phyloP scores from a whole-genome alignment of 768 basidiomycete genomes.

The Tulasnella sp. region DNA sequence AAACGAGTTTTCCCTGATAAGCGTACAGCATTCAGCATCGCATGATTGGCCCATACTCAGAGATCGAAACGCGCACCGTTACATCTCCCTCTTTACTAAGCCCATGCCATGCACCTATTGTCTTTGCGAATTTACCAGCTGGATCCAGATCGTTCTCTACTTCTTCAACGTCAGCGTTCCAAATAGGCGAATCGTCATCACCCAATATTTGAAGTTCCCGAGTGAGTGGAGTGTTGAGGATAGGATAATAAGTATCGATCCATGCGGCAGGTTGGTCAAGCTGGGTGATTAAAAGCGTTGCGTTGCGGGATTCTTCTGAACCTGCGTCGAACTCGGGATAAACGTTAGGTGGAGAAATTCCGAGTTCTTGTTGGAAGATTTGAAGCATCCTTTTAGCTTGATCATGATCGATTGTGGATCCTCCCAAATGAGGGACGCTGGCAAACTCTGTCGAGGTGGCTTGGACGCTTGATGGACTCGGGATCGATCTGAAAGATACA shows the following conservation, averaged over 20 bases:
- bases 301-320: conserved; percentile 46
- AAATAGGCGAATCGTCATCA: conserved; percentile 38
- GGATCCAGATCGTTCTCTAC: conserved; percentile 61
- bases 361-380: conserved; percentile 54
- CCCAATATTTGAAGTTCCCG: conserved; percentile 54
- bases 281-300: conserved; percentile 41
- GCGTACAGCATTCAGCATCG: conserved; percentile 1
- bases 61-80: conserved; percentile 22
- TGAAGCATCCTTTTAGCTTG: conserved; percentile 55
- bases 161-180: conserved; percentile 65
- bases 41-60: background rate
- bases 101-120: conserved; percentile 78
- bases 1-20: conserved; percentile 45
- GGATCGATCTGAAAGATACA: conserved; percentile 34
- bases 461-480: conserved; percentile 44
- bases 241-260: conserved; percentile 81
- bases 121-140: conserved; percentile 49
- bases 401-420: conserved; percentile 43
- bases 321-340: conserved; percentile 63
- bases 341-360: conserved; percentile 24
- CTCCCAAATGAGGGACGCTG: conserved; percentile 60
- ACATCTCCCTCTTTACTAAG: conserved; percentile 65
- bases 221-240: conserved; percentile 66
- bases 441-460: conserved; percentile 46
- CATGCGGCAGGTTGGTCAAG: conserved; percentile 44